Percentiles rank a stretch among this genome's conserved stretches.
phyloP scores from a whole-genome alignment of 345 rosid genomes.

The Salix purpurea region DNA sequence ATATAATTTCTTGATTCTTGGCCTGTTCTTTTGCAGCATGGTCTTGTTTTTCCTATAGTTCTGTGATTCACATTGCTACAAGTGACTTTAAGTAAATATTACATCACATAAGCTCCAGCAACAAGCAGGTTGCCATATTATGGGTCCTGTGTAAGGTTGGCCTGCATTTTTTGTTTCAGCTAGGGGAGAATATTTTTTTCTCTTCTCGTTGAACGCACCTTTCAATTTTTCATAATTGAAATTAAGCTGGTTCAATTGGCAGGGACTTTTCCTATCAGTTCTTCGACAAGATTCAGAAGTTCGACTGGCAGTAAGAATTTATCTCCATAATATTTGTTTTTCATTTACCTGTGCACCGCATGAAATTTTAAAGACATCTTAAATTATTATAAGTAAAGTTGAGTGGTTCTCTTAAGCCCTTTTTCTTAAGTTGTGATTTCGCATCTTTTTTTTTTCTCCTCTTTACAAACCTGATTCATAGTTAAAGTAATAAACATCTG shows the following conservation, averaged over 20 bases:
- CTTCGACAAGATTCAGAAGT: conserved; percentile 77
- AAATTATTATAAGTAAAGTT: neutral
- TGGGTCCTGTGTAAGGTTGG: neutral
- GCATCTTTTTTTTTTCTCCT: neutral
- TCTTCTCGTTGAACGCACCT: neutral
- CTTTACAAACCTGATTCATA: neutral
- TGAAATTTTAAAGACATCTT: neutral
- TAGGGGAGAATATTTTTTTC: too few relatives aligned
- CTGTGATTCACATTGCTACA: neutral
- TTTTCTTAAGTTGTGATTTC: neutral
- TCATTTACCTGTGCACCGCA: neutral
- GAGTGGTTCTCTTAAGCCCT: neutral
- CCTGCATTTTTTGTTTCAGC: neutral
- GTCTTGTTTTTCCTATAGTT: neutral
- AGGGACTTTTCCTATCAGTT: conserved; percentile 73
- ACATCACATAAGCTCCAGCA: too few relatives aligned
- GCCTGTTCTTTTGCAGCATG: neutral
- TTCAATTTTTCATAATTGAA: neutral
- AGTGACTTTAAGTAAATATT: neutral
- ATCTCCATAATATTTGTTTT: conserved; percentile 4
- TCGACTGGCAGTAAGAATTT: conserved; percentile 59
- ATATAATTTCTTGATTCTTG: neutral
- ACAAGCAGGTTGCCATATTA: neutral
- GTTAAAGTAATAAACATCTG: neutral
- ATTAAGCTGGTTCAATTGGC: conserved; percentile 24